These are phyloP conservation scores for Ambispora gerdemannii DNA, from an alignment of 192 early-diverging fungal genomes.

Conservation along the genomic window DNA sequence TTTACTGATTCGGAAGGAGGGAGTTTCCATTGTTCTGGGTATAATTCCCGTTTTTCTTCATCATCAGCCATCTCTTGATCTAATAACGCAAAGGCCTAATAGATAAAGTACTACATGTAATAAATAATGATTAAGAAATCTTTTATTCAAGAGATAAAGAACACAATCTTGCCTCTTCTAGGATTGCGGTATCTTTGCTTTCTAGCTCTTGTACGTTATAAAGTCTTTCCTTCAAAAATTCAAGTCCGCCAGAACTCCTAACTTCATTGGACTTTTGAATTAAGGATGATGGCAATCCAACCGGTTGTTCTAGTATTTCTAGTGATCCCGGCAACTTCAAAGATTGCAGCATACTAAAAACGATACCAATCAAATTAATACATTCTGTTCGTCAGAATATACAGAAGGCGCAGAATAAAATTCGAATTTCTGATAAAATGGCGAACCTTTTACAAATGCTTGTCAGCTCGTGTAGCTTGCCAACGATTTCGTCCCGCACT, in stretches of 20 bases:
- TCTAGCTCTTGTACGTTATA: conserved; percentile 59
- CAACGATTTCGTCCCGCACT: conserved; percentile 64
- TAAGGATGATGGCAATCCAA: conserved; percentile 69
- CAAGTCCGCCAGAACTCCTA: conserved; percentile 64
- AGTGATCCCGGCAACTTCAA: conserved; percentile 69
- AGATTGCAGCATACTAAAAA: conserved; percentile 56
- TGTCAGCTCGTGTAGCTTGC: conserved; percentile 64
- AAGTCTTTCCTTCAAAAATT: conserved; percentile 58
- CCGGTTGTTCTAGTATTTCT: conserved; percentile 71
- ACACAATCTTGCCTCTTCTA: conserved; percentile 56
- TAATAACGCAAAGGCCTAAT: conserved; percentile 58
- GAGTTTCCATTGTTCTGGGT: conserved; percentile 57
- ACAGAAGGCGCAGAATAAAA: neutral
- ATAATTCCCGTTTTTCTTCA: conserved; percentile 55
- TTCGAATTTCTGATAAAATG: neutral
- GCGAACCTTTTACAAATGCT: conserved; percentile 66
- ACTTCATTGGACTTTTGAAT: conserved; percentile 74
- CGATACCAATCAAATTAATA: neutral
- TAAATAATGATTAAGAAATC: conserved; percentile 29
- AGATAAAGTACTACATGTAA: conserved; percentile 32
- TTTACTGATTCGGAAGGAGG: conserved; percentile 53
- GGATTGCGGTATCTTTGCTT: conserved; percentile 47
- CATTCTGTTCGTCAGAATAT: neutral
- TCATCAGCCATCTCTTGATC: conserved; percentile 72
- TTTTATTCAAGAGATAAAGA: conserved; percentile 37